Conservation (phyloP, 148 eudicot species). For the Cornus florida region DNA sequence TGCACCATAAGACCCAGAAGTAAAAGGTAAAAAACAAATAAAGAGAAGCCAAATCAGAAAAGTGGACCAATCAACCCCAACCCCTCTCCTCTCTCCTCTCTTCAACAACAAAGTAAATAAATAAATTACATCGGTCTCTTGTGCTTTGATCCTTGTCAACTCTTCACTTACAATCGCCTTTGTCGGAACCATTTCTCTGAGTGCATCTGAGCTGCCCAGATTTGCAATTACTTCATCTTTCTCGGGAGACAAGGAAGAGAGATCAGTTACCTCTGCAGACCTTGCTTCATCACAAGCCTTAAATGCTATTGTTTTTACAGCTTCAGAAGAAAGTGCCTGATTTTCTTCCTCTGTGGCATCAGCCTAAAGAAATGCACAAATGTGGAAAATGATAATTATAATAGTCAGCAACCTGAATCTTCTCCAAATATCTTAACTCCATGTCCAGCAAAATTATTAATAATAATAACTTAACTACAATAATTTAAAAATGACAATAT, state of each 20-base stretch:
- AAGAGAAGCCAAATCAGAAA: too few relatives aligned
- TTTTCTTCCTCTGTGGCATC: slow-evolving; percentile 13
- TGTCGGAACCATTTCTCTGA: not conserved
- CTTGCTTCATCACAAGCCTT: not conserved
- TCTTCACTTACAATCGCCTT: not conserved
- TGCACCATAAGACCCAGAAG: not conserved
- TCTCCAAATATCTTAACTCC: not conserved
- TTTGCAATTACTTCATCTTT: not conserved
- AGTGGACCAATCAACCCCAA: too few relatives aligned
- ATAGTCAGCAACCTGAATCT: not conserved
- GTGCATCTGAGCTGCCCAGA: not conserved
- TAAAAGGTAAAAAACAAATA: too few relatives aligned
- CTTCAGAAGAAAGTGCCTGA: not conserved
- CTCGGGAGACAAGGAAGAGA: not conserved
- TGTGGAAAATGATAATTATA: not conserved
- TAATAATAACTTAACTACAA: not conserved
- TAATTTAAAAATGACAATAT: too few relatives aligned
- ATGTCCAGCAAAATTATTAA: not conserved
- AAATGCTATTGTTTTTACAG: not conserved
- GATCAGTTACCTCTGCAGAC: not conserved
- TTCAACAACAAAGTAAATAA: not conserved
- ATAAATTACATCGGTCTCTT: slow-evolving; percentile 1
- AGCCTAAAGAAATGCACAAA: slow-evolving; percentile 11
- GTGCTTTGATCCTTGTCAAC: not conserved
- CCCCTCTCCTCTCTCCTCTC: too few relatives aligned